Percentiles rank a stretch among this genome's conserved stretches.
phyloP scores from a whole-genome alignment of 1,139 yeast genomes.

The Keqinozyma sinolaborantium region DNA sequence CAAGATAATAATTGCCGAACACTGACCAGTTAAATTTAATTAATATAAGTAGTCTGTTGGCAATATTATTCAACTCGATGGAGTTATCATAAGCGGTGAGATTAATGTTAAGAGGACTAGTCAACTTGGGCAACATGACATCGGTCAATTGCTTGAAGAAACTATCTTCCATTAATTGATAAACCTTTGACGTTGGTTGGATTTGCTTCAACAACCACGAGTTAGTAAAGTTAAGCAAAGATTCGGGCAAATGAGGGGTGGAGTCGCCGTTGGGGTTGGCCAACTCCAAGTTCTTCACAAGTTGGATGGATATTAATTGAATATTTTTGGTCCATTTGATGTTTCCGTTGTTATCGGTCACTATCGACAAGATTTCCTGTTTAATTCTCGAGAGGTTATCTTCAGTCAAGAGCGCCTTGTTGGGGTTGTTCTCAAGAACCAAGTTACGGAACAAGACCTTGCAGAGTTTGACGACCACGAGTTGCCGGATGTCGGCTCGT shows the following conservation, averaged over 20 bases:
- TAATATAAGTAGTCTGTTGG: constrained; percentile 52
- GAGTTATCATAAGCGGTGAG: constrained; percentile 3
- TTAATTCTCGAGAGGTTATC: constrained; percentile 33
- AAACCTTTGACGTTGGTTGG: constrained; percentile 78
- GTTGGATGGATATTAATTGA: constrained; percentile 67
- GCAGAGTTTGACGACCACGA: constrained; percentile 77
- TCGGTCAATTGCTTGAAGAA: constrained; percentile 50
- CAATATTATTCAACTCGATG: constrained; percentile 45
- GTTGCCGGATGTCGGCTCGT: constrained; percentile 82
- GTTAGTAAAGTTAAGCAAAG: constrained; percentile 60
- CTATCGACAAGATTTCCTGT: constrained; percentile 71
- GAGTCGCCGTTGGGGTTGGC: constrained; percentile 6
- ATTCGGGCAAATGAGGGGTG: constrained; percentile 25
- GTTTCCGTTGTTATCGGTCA: constrained; percentile 81
- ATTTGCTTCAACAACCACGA: constrained; percentile 84
- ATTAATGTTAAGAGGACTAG: constrained; percentile 5
- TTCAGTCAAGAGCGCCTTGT: constrained; percentile 20
- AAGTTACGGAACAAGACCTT: constrained; percentile 70
- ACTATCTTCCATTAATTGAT: constrained; percentile 71
- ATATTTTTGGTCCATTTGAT: constrained; percentile 89
- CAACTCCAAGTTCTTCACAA: constrained; percentile 43
- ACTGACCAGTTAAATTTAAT: constrained; percentile 73
- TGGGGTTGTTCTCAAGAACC: constrained; percentile 37
- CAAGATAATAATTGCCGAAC: constrained; percentile 61
- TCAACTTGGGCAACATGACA: constrained; percentile 23